Evolutionary conservation across 768 basidiomycete species (phyloP).

Genomic region (Mycena rosella): DNA sequence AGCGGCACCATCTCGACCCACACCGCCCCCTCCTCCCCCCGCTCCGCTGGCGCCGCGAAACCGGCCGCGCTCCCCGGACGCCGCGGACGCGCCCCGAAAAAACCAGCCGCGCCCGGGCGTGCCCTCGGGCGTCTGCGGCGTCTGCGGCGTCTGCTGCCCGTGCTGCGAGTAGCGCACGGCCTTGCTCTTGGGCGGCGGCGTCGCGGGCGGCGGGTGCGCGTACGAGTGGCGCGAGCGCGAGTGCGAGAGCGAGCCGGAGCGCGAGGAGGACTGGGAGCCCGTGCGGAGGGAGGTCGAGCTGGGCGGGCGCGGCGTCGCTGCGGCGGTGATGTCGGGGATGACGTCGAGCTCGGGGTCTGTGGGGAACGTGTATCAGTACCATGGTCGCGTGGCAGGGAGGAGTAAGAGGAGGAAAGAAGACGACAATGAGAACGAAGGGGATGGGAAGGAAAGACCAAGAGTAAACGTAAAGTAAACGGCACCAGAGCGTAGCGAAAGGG

Average conservation of each 20-base stretch:
- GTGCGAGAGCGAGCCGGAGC: too few species aligned
- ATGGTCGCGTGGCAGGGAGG: not conserved
- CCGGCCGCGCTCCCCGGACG: constrained; percentile 45
- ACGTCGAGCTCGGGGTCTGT: constrained; percentile 32
- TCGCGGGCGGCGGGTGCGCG: constrained; percentile 26
- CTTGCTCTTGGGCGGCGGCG: constrained; percentile 18
- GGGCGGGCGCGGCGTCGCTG: constrained; percentile 28
- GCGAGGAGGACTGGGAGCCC: constrained; percentile 31
- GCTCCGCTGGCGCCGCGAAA: constrained; percentile 1
- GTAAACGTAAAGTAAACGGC: too few species aligned
- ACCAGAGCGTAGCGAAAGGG: too few species aligned
- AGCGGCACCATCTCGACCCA: constrained; percentile 59
- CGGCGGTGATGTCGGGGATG: too few species aligned
- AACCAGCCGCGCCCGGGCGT: constrained; percentile 52
- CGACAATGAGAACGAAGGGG: not conserved
- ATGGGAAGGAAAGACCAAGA: too few species aligned
- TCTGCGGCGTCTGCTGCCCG: constrained; percentile 19
- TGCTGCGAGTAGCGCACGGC: constrained; percentile 27
- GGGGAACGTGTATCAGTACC: not conserved
- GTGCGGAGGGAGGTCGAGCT: constrained; percentile 24
- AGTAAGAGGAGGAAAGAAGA: not conserved
- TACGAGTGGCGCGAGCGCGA: constrained; percentile 38
- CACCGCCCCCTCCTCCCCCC: constrained; percentile 71
- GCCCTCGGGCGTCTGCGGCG: constrained; percentile 11
- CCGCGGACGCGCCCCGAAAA: constrained; percentile 60